A percentile compares a stretch with the other conserved stretches of the same genome.
These are phyloP conservation scores for Grosmannia huntii DNA, from an alignment of 2,329 filamentous ascomycete species.

Conservation along the genomic window DNA sequence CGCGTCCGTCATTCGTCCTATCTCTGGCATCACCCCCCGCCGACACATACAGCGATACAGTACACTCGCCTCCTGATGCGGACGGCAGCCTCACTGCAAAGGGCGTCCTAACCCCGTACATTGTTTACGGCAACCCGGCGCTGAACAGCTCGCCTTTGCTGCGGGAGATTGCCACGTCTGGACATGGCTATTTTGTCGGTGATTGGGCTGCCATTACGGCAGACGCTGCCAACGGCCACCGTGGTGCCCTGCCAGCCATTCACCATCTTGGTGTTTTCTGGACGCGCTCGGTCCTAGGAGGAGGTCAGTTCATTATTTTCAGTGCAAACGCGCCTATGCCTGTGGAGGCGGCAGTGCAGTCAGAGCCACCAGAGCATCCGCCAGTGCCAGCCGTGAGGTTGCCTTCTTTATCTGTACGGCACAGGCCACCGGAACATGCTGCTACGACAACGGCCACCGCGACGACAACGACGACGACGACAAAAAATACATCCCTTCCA, in stretches of 20 bases:
- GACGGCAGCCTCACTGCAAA: background rate
- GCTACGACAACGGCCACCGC: no score
- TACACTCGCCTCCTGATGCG: background rate
- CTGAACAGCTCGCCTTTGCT: constrained; percentile 12
- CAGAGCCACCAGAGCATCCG: background rate
- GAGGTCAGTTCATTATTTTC: constrained; percentile 7
- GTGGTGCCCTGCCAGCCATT: background rate
- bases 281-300: constrained; percentile 9
- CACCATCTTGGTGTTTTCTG: constrained; percentile 7
- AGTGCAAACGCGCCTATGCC: constrained; percentile 6
- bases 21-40: background rate
- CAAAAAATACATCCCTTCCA: background rate
- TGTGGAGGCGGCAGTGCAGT: background rate
- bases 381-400: background rate
- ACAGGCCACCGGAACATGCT: no score
- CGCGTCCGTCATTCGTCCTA: constrained; percentile 23
- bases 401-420: no score
- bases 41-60: background rate
- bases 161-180: constrained; percentile 8
- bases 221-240: background rate
- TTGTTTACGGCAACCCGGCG: constrained; percentile 18
- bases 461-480: background rate
- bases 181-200: constrained; percentile 5
- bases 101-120: background rate
- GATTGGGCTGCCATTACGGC: constrained; percentile 15